Base-by-base conservation (phyloP, 768 basidiomycete species). In the Naganishia friedmannii region DNA sequence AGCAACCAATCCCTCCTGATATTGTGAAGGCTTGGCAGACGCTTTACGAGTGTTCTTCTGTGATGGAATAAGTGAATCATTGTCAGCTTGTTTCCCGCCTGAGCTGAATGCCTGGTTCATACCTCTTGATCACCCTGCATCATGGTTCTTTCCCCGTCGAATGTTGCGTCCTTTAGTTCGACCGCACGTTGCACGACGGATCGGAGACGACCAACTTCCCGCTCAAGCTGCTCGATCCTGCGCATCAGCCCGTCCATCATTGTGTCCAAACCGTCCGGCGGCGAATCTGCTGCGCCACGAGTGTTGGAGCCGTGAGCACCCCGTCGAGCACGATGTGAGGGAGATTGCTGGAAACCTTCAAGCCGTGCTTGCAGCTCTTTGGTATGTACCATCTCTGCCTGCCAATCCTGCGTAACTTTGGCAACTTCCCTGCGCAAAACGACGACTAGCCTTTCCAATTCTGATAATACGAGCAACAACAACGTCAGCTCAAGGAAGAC, bases 151-250 rank as follows among this genome's bases (percentile, higher is more conserved):
- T 76, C 74, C 65, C 89, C 88, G 23, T 58, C 57, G n/a, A 58
- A 58, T 37, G 57, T 58, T 15, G 57, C 57, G 34, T 58, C 57
- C 57, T 58, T 58, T 8, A 58, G 57, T 37, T 58, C 57, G 2
- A 58, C 57, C 57, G 57, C 57, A 39, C 57, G 57, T 79, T 94
- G 90, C 0, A 97, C 91, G 0, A 93, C 89, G 0, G 88, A 89
- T 13, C 90, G 83, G n/a, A 96, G 83, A 2, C 91, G 89, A 70
- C 90, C 89, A 1, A 97, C 90, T 80, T 98, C 93, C 3, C 88
- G 88, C 0, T 86, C 88, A 6, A 96, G 85, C 53, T 88, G 81
- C 74, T 93, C 90, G 8, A 97, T 89, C 75, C 94, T 90, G 13
- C 85, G 83, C 53, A 86, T 84, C 9, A 94, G 87, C 71, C 92